These are phyloP conservation scores for Psilocybe mexicana DNA, from an alignment of 1,284 basidiomycete genomes.

Conservation along the genomic window DNA sequence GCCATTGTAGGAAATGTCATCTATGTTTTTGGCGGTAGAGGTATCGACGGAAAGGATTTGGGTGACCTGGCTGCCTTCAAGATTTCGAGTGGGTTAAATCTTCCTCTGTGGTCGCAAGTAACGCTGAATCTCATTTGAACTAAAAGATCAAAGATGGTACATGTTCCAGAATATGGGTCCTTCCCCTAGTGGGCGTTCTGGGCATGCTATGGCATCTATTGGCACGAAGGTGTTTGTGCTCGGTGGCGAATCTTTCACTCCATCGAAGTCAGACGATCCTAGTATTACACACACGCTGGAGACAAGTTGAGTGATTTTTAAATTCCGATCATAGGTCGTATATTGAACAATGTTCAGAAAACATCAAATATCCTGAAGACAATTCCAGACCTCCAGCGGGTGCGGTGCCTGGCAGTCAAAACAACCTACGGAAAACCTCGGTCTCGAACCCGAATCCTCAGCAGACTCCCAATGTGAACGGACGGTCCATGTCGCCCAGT, in stretches of 20 bases:
- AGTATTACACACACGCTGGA: slow-evolving; percentile 87
- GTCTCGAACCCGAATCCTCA: slow-evolving; percentile 30
- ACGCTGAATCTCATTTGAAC: slow-evolving; percentile 6
- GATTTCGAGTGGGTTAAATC: slow-evolving; percentile 74
- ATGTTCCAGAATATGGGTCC: slow-evolving; percentile 99
- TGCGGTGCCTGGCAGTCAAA: slow-evolving; percentile 29
- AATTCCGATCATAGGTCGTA: slow-evolving; percentile 1
- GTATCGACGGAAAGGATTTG: slow-evolving; percentile 96
- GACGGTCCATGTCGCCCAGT: slow-evolving; percentile 60
- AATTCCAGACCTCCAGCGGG: slow-evolving; percentile 46
- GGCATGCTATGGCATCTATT: slow-evolving; percentile 93
- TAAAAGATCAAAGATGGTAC: slow-evolving; percentile 83
- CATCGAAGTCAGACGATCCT: slow-evolving; percentile 78
- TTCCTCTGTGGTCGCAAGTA: slow-evolving; percentile 1
- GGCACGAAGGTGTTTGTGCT: slow-evolving; percentile 90
- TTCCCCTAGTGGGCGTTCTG: slow-evolving; percentile 86
- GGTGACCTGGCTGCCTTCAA: slow-evolving; percentile 97
- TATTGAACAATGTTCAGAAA: slow-evolving; percentile 47
- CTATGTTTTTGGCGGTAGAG: slow-evolving; percentile 96
- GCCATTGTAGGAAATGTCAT: slow-evolving; percentile 97
- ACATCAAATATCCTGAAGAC: slow-evolving; percentile 92
- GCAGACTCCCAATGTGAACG: slow-evolving; percentile 33
- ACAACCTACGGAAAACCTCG: slow-evolving; percentile 37
- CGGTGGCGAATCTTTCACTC: slow-evolving; percentile 89
- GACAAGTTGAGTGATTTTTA: slow-evolving; percentile 66